These are phyloP conservation scores for Cutaneotrichosporon sp. DNA, from an alignment of 1,284 basidiomycete genomes.

Conservation along the genomic window DNA sequence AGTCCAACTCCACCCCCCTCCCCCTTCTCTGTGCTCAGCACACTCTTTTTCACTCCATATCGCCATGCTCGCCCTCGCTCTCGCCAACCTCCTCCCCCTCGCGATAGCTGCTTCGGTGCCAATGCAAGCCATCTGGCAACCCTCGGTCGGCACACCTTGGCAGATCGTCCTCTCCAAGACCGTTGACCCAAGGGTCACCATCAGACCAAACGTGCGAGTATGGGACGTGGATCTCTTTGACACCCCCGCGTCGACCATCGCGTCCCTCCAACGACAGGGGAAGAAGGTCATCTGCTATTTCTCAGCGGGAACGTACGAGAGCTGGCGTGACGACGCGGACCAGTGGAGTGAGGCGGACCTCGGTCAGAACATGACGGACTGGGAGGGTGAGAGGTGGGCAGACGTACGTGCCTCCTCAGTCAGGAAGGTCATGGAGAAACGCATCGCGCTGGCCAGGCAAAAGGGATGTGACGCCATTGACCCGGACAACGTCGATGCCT, in stretches of 20 bases:
- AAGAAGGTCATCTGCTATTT: slow-evolving; percentile 52
- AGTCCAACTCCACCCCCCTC: no score
- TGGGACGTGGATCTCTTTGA: slow-evolving; percentile 21
- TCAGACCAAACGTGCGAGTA: slow-evolving; percentile 10
- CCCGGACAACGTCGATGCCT: slow-evolving; percentile 48
- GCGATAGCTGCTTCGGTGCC: no score
- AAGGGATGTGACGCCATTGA: slow-evolving; percentile 52
- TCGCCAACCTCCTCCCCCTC: no score
- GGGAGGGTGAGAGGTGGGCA: slow-evolving; percentile 18
- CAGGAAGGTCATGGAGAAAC: slow-evolving; percentile 10
- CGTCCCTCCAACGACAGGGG: slow-evolving; percentile 26
- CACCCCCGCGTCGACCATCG: slow-evolving; percentile 6
- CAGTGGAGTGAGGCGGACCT: slow-evolving; percentile 7
- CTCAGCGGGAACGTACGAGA: slow-evolving; percentile 44
- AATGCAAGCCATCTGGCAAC: not conserved
- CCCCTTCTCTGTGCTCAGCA: no score
- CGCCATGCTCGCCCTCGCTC: no score
- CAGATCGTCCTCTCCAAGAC: slow-evolving; percentile 15
- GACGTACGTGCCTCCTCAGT: slow-evolving; percentile 5
- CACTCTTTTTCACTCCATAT: no score
- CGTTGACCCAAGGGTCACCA: not conserved
- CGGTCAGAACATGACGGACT: slow-evolving; percentile 10
- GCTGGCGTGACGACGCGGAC: slow-evolving; percentile 15
- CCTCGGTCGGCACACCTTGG: slow-evolving; percentile 2
- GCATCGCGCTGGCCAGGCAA: slow-evolving; percentile 35